These are phyloP conservation scores for Ceratocystis variospora DNA, from an alignment of 2,329 filamentous ascomycete species.

Conservation along the genomic window DNA sequence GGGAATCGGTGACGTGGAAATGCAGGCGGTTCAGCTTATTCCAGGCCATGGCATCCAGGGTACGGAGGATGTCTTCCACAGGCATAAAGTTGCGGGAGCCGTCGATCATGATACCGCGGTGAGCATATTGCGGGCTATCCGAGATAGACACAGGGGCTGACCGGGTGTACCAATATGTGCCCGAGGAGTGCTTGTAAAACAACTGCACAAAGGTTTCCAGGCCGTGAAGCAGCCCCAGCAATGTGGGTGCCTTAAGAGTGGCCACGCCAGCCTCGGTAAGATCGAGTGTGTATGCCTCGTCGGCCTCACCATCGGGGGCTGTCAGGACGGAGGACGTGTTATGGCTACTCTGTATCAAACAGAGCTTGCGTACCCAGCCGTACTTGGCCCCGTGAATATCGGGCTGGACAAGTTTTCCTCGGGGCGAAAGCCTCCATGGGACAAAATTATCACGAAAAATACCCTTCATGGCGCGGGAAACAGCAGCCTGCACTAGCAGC, in stretches of 20 bases:
- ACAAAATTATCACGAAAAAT: conserved; percentile 57
- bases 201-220: conserved; percentile 67
- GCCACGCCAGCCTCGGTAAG: conserved; percentile 45
- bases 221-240: conserved; percentile 56
- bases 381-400: conserved; percentile 24
- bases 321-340: conserved; percentile 44
- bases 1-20: conserved; percentile 67
- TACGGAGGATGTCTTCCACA: conserved; percentile 53
- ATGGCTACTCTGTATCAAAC: conserved; percentile 44
- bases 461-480: conserved; percentile 45
- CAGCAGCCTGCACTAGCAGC: conserved; percentile 41
- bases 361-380: conserved; percentile 41
- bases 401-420: conserved; percentile 53
- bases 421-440: conserved; percentile 63
- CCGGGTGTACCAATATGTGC: conserved; percentile 49
- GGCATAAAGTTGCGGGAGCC: conserved; percentile 60
- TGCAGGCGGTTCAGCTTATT: conserved; percentile 77
- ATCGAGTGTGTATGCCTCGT: conserved; percentile 62
- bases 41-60: conserved; percentile 62
- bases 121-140: conserved; percentile 61
- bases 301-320: conserved; percentile 47
- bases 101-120: conserved; percentile 71
- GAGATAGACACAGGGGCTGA: conserved; percentile 55
- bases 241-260: conserved; percentile 49
- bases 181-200: conserved; percentile 56